Base-by-base conservation (phyloP, 192 early-diverging fungal genomes). In the Lunasporangiospora selenospora region DNA sequence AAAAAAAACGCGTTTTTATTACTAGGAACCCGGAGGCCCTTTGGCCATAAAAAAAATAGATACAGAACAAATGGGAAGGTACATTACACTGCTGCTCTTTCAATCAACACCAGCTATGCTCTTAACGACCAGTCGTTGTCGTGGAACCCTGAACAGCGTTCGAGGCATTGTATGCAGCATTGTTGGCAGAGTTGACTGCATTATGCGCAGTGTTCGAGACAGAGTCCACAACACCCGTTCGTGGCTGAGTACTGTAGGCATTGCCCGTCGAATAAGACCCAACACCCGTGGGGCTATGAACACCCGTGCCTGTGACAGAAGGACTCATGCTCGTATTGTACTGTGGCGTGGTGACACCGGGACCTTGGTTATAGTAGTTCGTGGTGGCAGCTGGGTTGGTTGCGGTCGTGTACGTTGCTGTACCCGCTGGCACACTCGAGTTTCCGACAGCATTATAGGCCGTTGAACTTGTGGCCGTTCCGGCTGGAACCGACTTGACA, bases 161-260 rank as follows among this genome's bases (percentile, higher is more conserved):
- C 24, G 33, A 37, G 15, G 24, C 24, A n/a, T 30, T 15, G 19
- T 33, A 19, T 10, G n/a, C 56, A 24, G 18, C 1, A 23, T 34
- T 24, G 56, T 26, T 44, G 0, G 41, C 44, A 6, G 30, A n/a
- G 3, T 27, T 27, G 42, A 29, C 37, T 13, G 24, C 37, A n/a
- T 33, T 37, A 18, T 52, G 13, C n/a, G 18, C 3, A 8, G 8
- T 21, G 30, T 45, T 53, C 2, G 21, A 19, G 27, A 24, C 32
- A 58, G 56, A 8, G 31, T 45, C 26, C 10, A 31, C 45, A 33
- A 46, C 58, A 3, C 32, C 38, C 8, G 51, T 34, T 18, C 63
- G 63, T 29, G 63, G 63, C 39, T 64, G 62, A 6, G 62, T 48
- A 43, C 23, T 53, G 26, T 63, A 63, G 4, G 50, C 51, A 13